Evolutionary conservation across 2,329 filamentous ascomycete species (phyloP), one percentile per base, ranked within the genome.

Genomic region (Penicillium sp.): DNA sequence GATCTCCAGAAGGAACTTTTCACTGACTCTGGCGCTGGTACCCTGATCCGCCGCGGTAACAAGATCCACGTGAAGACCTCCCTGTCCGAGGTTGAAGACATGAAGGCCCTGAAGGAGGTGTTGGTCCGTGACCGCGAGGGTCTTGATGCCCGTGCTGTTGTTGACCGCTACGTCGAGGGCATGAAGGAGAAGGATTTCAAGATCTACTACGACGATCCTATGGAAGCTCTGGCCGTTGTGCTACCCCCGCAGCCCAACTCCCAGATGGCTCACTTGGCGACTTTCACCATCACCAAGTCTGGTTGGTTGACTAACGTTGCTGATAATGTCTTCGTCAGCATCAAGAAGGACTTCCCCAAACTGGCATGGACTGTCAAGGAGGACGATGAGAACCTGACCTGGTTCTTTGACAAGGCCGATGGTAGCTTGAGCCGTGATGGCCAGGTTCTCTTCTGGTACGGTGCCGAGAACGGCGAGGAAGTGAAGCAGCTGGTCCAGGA

Each of bases 361-460:
- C 82, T 97, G 62, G 89, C 91, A 61, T 99, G 92, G 93, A 96
- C 92, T n/a, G 93, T 97, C 58, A 93, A 90, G 78, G 89, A 92
- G 69, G 89, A 95, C 65, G 92, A 97, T 67, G 93, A 97, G 82
- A 97, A 97, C 74, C 81, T 97, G 67, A 92, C 91, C 11, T 97
- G 93, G 94, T 97, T 97, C 81, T 95, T 96, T 65, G 92, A 96
- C 76, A 96, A 96, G 82, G 89, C 93, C 10, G 92, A 97, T 66
- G 93, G 94, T 55, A 96, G 90, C 75, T 84, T 97, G 67, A 90
- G 89, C 60, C 86, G 87, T 54, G 86, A 90, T 64, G 91, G 91
- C 56, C 90, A 92, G 69, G 90, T 97, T 38, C 87, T 97, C 69
- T 97, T 97, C 81, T 97, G 93, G 89, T 96, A 95, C 74, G 92